Conservation (phyloP, 2,329 filamentous ascomycete genomes). For the Penicillium sp. region DNA sequence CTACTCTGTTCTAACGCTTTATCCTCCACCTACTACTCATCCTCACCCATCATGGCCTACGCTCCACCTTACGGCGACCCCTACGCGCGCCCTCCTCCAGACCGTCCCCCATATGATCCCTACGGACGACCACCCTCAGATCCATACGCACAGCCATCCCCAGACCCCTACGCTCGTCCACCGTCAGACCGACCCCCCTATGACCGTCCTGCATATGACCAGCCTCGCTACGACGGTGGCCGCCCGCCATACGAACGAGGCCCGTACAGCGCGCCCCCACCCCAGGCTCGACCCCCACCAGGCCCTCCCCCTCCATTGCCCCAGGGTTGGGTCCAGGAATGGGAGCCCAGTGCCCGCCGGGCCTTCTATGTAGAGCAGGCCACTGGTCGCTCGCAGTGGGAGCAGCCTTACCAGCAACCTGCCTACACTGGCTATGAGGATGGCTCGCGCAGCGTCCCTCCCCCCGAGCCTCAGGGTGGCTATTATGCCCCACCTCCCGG, state of each 20-base stretch:
- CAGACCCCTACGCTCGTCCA: constrained; percentile 13
- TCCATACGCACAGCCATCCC: constrained; percentile 13
- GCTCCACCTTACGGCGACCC: constrained; percentile 16
- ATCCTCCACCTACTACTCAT: not conserved
- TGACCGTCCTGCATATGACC: constrained; percentile 19
- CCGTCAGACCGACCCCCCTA: constrained; percentile 3
- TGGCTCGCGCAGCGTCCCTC: constrained; percentile 25
- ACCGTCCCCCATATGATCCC: constrained; percentile 13
- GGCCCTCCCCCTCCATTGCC: constrained; percentile 52
- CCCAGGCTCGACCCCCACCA: constrained; percentile 31
- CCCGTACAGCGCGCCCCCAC: constrained; percentile 26
- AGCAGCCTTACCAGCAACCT: constrained; percentile 46
- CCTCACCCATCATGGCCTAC: constrained; percentile 22
- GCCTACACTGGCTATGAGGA: constrained; percentile 24
- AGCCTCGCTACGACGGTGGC: constrained; percentile 19
- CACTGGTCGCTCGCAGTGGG: constrained; percentile 62
- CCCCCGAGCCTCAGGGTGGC: constrained; percentile 21
- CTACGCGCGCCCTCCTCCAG: constrained; percentile 24
- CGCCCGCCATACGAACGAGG: constrained; percentile 33
- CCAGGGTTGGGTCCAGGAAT: constrained; percentile 61
- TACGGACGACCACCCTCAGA: constrained; percentile 11
- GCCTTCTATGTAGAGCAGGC: constrained; percentile 64
- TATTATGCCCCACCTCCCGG: constrained; percentile 23
- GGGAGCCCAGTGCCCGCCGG: constrained; percentile 58
- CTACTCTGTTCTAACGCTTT: not conserved